Conservation (phyloP, 441 rosid species). For the Euphorbia corollata region DNA sequence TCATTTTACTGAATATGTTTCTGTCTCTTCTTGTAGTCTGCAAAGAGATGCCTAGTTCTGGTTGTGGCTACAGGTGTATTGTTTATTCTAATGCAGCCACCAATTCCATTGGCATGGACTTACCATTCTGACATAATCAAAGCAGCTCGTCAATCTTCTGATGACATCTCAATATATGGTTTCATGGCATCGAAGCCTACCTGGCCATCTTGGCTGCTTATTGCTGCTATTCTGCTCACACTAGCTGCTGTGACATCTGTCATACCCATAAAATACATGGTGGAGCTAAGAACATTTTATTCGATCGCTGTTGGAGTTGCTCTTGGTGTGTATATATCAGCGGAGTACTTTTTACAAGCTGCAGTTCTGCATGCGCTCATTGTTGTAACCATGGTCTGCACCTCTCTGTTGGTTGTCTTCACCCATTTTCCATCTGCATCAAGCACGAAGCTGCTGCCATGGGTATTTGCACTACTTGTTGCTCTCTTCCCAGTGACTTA, state of each 20-base stretch:
- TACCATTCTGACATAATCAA: slow-evolving; percentile 72
- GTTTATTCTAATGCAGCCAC: slow-evolving; percentile 92
- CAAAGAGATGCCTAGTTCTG: slow-evolving; percentile 84
- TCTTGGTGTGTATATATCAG: slow-evolving; percentile 89
- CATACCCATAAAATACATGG: slow-evolving; percentile 78
- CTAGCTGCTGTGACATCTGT: slow-evolving; percentile 77
- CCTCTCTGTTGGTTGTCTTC: slow-evolving; percentile 83
- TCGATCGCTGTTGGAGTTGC: slow-evolving; percentile 79
- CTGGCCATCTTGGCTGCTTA: slow-evolving; percentile 97
- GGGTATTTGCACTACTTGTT: slow-evolving; percentile 92
- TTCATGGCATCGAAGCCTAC: slow-evolving; percentile 88
- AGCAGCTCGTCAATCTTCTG: slow-evolving; percentile 87
- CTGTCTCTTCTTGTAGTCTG: slow-evolving; percentile 46
- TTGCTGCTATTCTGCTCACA: slow-evolving; percentile 70
- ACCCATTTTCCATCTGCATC: slow-evolving; percentile 97
- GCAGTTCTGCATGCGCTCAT: slow-evolving; percentile 77
- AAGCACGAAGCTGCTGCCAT: slow-evolving; percentile 91
- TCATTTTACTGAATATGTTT: slow-evolving; percentile 19
- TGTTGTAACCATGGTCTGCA: slow-evolving; percentile 73
- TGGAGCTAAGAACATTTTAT: slow-evolving; percentile 74
- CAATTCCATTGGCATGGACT: slow-evolving; percentile 84
- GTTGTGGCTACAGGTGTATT: slow-evolving; percentile 86
- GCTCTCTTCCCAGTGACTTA: slow-evolving; percentile 95
- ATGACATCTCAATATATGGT: slow-evolving; percentile 92
- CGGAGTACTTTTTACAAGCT: slow-evolving; percentile 95